phyloP scores from a whole-genome alignment of 73 alveolate species.

The Paramecium primaurelia region DNA sequence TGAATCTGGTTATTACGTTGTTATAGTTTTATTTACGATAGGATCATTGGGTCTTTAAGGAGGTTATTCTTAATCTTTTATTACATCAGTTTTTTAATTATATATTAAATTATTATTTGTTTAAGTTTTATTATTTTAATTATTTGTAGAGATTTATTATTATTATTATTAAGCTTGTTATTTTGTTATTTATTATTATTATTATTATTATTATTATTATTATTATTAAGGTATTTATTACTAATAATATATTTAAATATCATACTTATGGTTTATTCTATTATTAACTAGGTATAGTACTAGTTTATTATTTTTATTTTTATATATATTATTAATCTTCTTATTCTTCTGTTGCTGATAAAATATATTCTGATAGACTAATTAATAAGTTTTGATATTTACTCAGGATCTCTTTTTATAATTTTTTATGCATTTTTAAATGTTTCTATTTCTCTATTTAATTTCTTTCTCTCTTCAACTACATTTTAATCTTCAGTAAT shows the following conservation, averaged over 20 bases:
- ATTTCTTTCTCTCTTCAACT: slow-evolving; percentile 68
- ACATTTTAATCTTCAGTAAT: slow-evolving; percentile 64
- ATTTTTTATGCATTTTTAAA: slow-evolving; percentile 71
- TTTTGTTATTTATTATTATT: not conserved
- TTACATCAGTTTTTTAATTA: not conserved
- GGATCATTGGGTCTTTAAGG: not conserved
- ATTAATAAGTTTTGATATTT: not conserved
- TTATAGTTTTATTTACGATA: not conserved
- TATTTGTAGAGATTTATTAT: not conserved
- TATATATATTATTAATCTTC: not conserved
- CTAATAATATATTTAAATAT: not conserved
- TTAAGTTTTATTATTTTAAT: not conserved
- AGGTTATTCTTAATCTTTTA: not conserved
- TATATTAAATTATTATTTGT: not conserved
- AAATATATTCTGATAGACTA: slow-evolving; percentile 42
- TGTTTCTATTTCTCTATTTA: slow-evolving; percentile 62
- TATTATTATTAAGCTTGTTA: not conserved
- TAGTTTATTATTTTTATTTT: not conserved
- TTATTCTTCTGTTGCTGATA: not conserved
- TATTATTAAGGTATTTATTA: not conserved
- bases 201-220: not conserved
- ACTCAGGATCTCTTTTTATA: slow-evolving; percentile 78
- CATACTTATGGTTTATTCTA: not conserved
- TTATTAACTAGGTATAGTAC: not conserved
- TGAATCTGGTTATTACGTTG: not conserved